Evolutionary conservation across 257 asterid species (phyloP), one percentile per base, ranked within the genome.

Genomic region (Nicotiana attenuata): DNA sequence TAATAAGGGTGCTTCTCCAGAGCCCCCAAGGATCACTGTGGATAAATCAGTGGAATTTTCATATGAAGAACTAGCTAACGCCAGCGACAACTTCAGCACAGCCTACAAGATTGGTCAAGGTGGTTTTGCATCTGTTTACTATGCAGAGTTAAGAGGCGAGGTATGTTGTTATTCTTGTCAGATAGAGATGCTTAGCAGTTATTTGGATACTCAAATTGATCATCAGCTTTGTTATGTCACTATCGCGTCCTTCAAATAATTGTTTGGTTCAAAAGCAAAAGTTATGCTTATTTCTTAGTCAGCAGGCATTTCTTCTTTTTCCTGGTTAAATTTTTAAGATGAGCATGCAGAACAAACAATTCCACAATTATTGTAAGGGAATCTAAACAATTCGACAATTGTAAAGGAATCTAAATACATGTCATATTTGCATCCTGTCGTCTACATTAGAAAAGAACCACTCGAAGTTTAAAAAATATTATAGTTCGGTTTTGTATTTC

Each of bases 31-130:
- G 8, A 91, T 92, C 53, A 90, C 92, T 1, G 96, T 94, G 87
- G 97, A 92, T 86, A 93, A 92, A 88, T 92, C 97, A 3, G 91
- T 94, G 57, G 97, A 93, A 85, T 94, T 93, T 87, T 87, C 90
- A 0, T 87, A 87, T 17, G 92, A 92, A 52, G 98, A 94, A 83
- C 92, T 94, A 35, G 94, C 97, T 1, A 29, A 59, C 29, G 97
- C 97, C 57, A 88, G 94, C 41, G 65, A 89, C 67, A 83, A 92
- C 86, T 94, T 94, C 82, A 82, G 81, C 85, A 9, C 90, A 26
- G 88, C 89, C 61, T 69, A 88, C 61, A 93, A 94, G 83, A 94
- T 93, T 7, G 98, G 97, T 17, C 97, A 94, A 90, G 98, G 98
- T 78, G 97, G 97, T 50, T 93, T 90, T 78, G 98, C 96, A 78